Evolutionary conservation across 2,329 filamentous ascomycete genomes (phyloP).

Genomic region (Trichoderma semiorbis): DNA sequence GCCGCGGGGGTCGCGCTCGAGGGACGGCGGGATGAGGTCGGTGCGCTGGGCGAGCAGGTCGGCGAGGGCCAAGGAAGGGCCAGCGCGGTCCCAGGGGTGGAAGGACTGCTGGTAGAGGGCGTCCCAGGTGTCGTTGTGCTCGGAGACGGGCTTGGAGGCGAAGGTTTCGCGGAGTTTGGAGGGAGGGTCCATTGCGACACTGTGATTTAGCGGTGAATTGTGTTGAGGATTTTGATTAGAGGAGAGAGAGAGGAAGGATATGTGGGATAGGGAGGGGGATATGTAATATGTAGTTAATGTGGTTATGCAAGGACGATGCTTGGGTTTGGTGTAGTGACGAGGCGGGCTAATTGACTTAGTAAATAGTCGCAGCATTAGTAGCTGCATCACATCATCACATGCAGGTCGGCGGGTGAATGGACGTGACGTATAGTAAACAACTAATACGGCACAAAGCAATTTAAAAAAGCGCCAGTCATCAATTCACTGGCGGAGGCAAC

Average conservation of each 20-base stretch:
- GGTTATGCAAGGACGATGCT: background rate
- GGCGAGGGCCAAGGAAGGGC: conserved; percentile 50
- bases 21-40: conserved; percentile 41
- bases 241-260: background rate
- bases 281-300: background rate
- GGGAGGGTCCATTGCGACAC: conserved; percentile 21
- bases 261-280: background rate
- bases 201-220: too few relatives aligned
- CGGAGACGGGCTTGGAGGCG: conserved; percentile 29
- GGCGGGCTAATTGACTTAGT: background rate
- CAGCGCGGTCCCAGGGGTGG: conserved; percentile 56
- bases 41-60: conserved; percentile 47
- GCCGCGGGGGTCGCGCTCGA: conserved; percentile 33
- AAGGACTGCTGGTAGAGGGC: conserved; percentile 43
- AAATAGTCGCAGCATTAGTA: background rate
- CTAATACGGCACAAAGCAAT: background rate
- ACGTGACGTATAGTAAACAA: background rate
- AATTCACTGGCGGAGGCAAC: background rate
- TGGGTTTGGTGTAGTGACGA: background rate
- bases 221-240: background rate
- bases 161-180: conserved; percentile 36
- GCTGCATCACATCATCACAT: background rate
- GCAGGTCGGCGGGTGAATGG: background rate
- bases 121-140: conserved; percentile 44
- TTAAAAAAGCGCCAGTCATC: background rate